Conservation (phyloP, 2,329 filamentous ascomycete species). For the Alternaria triticimaculans region DNA sequence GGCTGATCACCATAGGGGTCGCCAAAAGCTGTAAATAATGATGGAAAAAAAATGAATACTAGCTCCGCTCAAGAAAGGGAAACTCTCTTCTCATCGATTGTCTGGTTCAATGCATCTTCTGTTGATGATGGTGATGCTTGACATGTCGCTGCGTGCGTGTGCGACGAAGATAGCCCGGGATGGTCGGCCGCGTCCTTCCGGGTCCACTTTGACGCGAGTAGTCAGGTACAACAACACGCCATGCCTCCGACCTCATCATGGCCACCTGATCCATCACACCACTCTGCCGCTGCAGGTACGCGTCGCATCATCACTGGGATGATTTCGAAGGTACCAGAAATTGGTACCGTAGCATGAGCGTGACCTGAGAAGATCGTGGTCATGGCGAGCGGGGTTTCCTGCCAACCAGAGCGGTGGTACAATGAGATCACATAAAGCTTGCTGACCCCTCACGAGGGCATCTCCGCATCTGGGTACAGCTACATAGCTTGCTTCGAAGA, state of each 20-base stretch:
- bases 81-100: not conserved
- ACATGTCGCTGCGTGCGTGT: not conserved
- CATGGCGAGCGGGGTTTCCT: conserved; percentile 32
- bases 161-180: conserved; percentile 8
- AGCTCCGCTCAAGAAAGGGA: not conserved
- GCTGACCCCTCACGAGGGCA: conserved; percentile 43
- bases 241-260: conserved; percentile 24
- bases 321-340: conserved; percentile 12
- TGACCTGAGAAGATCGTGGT: conserved; percentile 35
- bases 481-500: conserved; percentile 17
- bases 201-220: conserved; percentile 19
- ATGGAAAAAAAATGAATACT: too few relatives aligned
- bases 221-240: conserved; percentile 25
- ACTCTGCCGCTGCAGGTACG: conserved; percentile 16
- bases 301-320: conserved; percentile 18
- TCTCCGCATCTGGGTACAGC: conserved; percentile 22
- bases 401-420: conserved; percentile 24
- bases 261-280: conserved; percentile 34
- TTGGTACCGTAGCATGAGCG: conserved; percentile 33
- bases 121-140: conserved; percentile 3
- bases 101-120: not conserved
- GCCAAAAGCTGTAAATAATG: conserved; percentile 5
- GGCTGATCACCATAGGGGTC: conserved; percentile 9
- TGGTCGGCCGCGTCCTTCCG: conserved; percentile 12
- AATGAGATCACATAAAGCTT: conserved; percentile 47